Base-by-base conservation (phyloP, 257 asterid genomes). In the Osmanthus fragrans region DNA sequence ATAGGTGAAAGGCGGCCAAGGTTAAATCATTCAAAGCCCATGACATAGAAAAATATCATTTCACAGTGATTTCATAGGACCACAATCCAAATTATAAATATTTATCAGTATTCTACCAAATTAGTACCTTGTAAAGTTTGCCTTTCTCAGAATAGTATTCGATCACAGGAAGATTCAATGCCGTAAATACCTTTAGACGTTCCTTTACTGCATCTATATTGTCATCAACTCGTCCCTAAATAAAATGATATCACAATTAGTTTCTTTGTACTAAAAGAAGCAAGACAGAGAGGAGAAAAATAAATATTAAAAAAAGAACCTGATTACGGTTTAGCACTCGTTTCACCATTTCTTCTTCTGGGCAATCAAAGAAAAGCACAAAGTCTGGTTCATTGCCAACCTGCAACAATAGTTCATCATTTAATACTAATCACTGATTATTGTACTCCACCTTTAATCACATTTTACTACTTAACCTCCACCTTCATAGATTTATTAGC, bases 331-430 rank as follows among this genome's bases (percentile, higher is more conserved):
- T 87, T 73, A 96, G 82, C 67, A 93, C 97, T 75, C 99, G 96
- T 84, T 86, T 87, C 79, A 93, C 89, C 98, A 96, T 96, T 86
- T 88, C 97, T 77, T 90, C 96, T 85, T 85, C 92, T 40, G 98
- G 97, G 79, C 99, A 96, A 76, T 96, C 96, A 81, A 96, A 88
- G 84, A 93, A 96, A 79, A 96, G 93, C 85, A 96, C 99, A 70
- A 90, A 77, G 77, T 89, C 90, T 65, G 99, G 99, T 84, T 92
- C 99, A 60, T 87, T 80, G 27, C 97, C 95, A 78, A 89, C 82
- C 99, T 96, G 92, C 91, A 84, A 66, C 66, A 54, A 49, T 36
- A 45, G 58, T 68, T 73, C 12, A 74, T 6, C 63, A 73, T 72
- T 75, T 64, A 30, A 74, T 51, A 66, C n/a, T n/a, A n/a, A n/a